A percentile compares a stretch with the other conserved stretches of the same genome.
phyloP scores from a whole-genome alignment of 352 stramenopile species.

The Thalassiosira sp. region DNA sequence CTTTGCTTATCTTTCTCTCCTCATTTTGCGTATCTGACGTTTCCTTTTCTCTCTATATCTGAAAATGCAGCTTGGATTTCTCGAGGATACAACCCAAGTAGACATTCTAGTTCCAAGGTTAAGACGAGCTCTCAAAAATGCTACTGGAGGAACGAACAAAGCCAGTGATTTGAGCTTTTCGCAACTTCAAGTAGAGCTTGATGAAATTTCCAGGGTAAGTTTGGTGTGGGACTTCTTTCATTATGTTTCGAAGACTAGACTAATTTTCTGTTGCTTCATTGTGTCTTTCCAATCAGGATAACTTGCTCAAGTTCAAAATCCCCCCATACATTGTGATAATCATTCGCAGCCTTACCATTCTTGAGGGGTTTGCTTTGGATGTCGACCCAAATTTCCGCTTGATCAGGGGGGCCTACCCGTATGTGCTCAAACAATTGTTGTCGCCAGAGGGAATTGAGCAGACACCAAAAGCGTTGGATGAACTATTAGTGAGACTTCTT shows the following conservation, averaged over 20 bases:
- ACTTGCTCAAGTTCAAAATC: slow-evolving; percentile 74
- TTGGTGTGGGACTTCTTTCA: neutral
- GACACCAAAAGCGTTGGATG: slow-evolving; percentile 65
- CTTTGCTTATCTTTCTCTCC: slow-evolving; percentile 2
- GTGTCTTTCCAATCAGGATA: slow-evolving; percentile 44
- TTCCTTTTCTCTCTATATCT: slow-evolving; percentile 9
- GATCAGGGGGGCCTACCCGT: slow-evolving; percentile 83
- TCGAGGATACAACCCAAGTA: slow-evolving; percentile 77
- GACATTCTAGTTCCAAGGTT: slow-evolving; percentile 76
- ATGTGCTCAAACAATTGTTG: slow-evolving; percentile 77
- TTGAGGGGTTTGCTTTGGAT: slow-evolving; percentile 84
- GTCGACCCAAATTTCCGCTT: slow-evolving; percentile 85
- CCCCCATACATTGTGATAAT: slow-evolving; percentile 83
- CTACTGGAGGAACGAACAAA: slow-evolving; percentile 78
- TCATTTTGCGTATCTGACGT: slow-evolving; percentile 11
- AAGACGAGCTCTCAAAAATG: slow-evolving; percentile 68
- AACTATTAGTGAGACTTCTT: slow-evolving; percentile 66
- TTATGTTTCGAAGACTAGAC: too few relatives aligned
- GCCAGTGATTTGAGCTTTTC: slow-evolving; percentile 78
- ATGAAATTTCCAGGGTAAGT: slow-evolving; percentile 65
- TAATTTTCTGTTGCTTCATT: too few relatives aligned
- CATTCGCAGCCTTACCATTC: slow-evolving; percentile 85
- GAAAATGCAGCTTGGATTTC: slow-evolving; percentile 67
- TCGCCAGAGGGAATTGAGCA: slow-evolving; percentile 54
- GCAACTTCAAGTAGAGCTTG: slow-evolving; percentile 74